phyloP scores from a whole-genome alignment of 2,329 filamentous ascomycete species.

The Xylariomycetidae sp. region DNA sequence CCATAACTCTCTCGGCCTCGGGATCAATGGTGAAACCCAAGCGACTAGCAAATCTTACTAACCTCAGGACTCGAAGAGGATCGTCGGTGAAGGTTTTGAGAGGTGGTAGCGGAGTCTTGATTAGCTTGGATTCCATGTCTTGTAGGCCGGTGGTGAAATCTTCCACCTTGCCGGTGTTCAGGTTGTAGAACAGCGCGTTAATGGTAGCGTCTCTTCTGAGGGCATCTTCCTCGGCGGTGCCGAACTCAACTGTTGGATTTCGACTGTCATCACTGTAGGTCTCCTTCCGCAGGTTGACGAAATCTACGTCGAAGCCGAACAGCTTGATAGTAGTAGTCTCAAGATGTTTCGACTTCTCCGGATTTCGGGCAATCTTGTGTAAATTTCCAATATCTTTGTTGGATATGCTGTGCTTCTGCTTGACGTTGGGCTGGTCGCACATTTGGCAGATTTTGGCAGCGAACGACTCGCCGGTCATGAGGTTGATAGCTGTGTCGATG shows the following conservation, averaged over 20 bases:
- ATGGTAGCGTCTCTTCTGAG: constrained; percentile 85
- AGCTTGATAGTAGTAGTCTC: constrained; percentile 86
- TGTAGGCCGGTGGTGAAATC: constrained; percentile 77
- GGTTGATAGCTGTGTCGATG: constrained; percentile 81
- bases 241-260: constrained; percentile 90
- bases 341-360: constrained; percentile 93
- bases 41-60: constrained; percentile 87
- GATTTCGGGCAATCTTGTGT: constrained; percentile 87
- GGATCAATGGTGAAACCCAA: constrained; percentile 74
- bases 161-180: constrained; percentile 74
- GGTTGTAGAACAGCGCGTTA: constrained; percentile 94
- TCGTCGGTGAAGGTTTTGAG: constrained; percentile 94
- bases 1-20: constrained; percentile 68
- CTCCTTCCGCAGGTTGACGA: constrained; percentile 92
- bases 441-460: constrained; percentile 65
- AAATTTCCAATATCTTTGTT: constrained; percentile 65
- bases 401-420: constrained; percentile 55
- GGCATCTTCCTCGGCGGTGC: constrained; percentile 86
- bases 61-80: constrained; percentile 76
- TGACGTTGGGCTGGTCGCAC: constrained; percentile 55
- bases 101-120: constrained; percentile 82
- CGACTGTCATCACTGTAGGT: constrained; percentile 85
- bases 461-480: constrained; percentile 77
- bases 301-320: constrained; percentile 82
- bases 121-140: constrained; percentile 68